These are phyloP conservation scores for Prunus campanulata DNA, from an alignment of 306 rosid species.

Conservation along the genomic window DNA sequence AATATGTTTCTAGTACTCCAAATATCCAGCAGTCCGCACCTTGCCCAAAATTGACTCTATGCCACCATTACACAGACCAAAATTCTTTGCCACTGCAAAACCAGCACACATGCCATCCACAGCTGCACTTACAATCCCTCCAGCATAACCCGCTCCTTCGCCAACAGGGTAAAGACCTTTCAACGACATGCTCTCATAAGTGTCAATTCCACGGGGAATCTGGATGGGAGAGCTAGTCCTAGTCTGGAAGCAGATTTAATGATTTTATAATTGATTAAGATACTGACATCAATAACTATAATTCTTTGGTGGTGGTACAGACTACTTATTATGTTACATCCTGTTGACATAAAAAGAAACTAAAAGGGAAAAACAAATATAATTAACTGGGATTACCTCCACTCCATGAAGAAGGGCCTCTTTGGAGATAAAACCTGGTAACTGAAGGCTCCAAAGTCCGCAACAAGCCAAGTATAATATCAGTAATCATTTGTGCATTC, in stretches of 20 bases:
- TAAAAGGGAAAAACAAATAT: neutral
- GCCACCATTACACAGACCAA: slow-evolving; percentile 52
- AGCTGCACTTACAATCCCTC: slow-evolving; percentile 94
- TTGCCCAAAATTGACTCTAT: slow-evolving; percentile 76
- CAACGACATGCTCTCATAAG: slow-evolving; percentile 77
- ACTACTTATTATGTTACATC: neutral
- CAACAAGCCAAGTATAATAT: slow-evolving; percentile 1
- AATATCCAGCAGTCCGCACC: slow-evolving; percentile 57
- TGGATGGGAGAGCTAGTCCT: slow-evolving; percentile 93
- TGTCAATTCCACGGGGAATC: slow-evolving; percentile 61
- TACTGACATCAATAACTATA: neutral
- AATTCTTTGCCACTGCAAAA: slow-evolving; percentile 68
- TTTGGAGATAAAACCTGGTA: slow-evolving; percentile 83
- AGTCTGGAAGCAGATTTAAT: slow-evolving; percentile 46
- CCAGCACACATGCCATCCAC: slow-evolving; percentile 95
- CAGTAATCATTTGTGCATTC: neutral
- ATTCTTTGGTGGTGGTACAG: neutral
- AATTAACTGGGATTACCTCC: slow-evolving; percentile 55
- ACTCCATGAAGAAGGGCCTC: slow-evolving; percentile 98
- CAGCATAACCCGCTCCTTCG: slow-evolving; percentile 99
- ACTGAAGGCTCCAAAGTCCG: slow-evolving; percentile 46
- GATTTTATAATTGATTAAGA: neutral
- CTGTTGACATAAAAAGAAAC: neutral
- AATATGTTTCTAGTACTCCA: slow-evolving; percentile 54
- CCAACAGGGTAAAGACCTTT: slow-evolving; percentile 92